Evolutionary conservation across 331 rosid species (phyloP), one percentile per base, ranked within the genome.

Genomic region (Malus hybrid): DNA sequence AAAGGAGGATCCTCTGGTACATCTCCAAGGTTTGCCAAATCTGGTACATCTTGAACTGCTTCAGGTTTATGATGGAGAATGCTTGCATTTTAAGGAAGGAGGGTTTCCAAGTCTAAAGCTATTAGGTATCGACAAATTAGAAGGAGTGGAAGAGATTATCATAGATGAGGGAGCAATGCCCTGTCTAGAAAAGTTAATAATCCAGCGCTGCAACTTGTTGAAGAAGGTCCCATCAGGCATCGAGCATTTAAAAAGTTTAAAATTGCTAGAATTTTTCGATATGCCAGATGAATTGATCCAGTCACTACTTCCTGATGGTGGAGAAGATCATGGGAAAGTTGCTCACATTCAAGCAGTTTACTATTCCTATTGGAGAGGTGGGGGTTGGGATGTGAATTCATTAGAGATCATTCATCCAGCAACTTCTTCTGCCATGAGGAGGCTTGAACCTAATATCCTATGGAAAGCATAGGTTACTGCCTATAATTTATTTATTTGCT

Each of bases 41-140:
- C 86, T 89, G 33, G 81, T 82, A 30, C 91, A 82, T 78, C 89
- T 87, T 50, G 90, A 89, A 60, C 82, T 89, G 5, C 87, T 81
- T 58, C 84, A 85, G 72, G 88, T 60, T 39, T 83, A 79, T 50
- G 86, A 81, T 4, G 84, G 91, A 24, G 85, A 85, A 29, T 73
- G 72, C 9, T 34, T 89, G 80, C 80, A 83, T 80, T 89, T 89
- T 55, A 74, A 65, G 36, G 69, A 74, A 30, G 61, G 76, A 77
- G 83, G 71, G 78, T 87, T 77, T 80, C 84, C 78, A 73, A 78
- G 65, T 76, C 91, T 86, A 2, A 84, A 81, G 75, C 64, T 84
- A 61, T 64, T 89, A 52, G 89, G 85, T 14, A 82, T 89, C 53
- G 87, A 85, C 75, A 89, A 81, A 22, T 66, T 87, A 68, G 84